These are phyloP conservation scores for Neurospora sp. DNA, from an alignment of 495 filamentous ascomycete species.

Conservation along the genomic window DNA sequence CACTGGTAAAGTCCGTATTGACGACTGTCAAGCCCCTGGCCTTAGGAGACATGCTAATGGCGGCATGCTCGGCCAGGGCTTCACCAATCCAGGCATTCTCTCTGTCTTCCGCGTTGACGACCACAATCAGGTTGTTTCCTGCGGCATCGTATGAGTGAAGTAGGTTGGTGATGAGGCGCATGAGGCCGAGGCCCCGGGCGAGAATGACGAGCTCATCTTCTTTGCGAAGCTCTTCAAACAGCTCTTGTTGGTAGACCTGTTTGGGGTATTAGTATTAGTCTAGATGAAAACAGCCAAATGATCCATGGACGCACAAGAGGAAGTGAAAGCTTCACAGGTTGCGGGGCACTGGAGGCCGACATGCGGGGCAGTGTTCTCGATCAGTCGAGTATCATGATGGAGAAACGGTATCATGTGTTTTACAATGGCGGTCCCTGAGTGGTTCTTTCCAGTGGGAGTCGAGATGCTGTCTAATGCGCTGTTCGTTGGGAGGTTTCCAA, in stretches of 20 bases:
- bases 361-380: conserved; percentile 8
- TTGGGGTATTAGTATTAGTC: not conserved
- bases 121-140: conserved; percentile 80
- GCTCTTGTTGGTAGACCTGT: conserved; percentile 76
- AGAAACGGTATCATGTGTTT: not conserved
- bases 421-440: not conserved
- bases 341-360: conserved; percentile 15
- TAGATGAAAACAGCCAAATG: not conserved
- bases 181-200: conserved; percentile 81
- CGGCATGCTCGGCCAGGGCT: conserved; percentile 87
- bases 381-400: not conserved
- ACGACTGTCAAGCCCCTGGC: conserved; percentile 81
- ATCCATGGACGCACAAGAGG: conserved; percentile 54
- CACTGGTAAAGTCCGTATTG: conserved; percentile 87
- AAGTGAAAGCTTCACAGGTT: conserved; percentile 80
- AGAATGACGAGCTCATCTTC: conserved; percentile 92
- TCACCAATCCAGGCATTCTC: conserved; percentile 94
- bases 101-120: conserved; percentile 84
- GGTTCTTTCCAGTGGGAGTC: not conserved
- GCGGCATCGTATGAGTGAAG: conserved; percentile 94
- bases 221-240: conserved; percentile 78
- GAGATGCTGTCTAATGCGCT: not conserved
- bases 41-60: conserved; percentile 61
- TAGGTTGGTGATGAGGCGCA: conserved; percentile 84
- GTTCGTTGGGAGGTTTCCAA: not conserved